These are phyloP conservation scores for Ceratobasidium sp. DNA, from an alignment of 1,284 basidiomycete genomes.

Conservation along the genomic window DNA sequence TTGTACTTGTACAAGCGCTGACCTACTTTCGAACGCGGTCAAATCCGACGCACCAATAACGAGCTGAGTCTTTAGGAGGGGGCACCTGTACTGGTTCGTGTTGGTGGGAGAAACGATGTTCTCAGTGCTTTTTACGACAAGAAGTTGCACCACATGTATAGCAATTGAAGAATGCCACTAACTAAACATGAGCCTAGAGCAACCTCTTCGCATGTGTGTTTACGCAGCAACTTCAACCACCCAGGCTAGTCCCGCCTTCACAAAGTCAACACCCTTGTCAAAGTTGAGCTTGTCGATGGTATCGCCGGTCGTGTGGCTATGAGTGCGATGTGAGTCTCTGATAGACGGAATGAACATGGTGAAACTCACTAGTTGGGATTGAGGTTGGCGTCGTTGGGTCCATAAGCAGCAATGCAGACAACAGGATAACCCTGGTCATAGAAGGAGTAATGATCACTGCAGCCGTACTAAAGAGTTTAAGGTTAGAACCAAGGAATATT, in stretches of 20 bases:
- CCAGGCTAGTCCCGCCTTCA: slow-evolving; percentile 47
- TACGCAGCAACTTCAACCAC: slow-evolving; percentile 45
- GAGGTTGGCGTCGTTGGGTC: slow-evolving; percentile 47
- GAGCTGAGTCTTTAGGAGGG: neutral
- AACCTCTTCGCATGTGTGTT: neutral
- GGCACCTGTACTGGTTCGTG: too few relatives aligned
- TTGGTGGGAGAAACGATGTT: neutral
- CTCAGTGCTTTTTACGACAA: neutral
- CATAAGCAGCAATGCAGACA: slow-evolving; percentile 45
- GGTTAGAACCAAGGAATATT: neutral
- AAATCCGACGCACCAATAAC: neutral
- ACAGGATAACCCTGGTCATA: slow-evolving; percentile 47
- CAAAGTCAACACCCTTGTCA: slow-evolving; percentile 45
- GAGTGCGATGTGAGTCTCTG: too few relatives aligned
- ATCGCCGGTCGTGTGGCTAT: slow-evolving; percentile 42
- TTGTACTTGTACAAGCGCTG: too few relatives aligned
- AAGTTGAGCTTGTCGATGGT: slow-evolving; percentile 47
- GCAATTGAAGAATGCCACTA: neutral
- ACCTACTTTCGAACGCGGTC: too few relatives aligned
- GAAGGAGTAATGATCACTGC: slow-evolving; percentile 47
- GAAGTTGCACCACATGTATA: neutral
- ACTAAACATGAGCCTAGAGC: slow-evolving; percentile 1
- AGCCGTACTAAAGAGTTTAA: slow-evolving; percentile 23
- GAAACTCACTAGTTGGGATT: slow-evolving; percentile 46
- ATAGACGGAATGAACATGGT: too few relatives aligned